Conservation (phyloP, 2,329 filamentous ascomycete species). For the Fusarium bulbicola region DNA sequence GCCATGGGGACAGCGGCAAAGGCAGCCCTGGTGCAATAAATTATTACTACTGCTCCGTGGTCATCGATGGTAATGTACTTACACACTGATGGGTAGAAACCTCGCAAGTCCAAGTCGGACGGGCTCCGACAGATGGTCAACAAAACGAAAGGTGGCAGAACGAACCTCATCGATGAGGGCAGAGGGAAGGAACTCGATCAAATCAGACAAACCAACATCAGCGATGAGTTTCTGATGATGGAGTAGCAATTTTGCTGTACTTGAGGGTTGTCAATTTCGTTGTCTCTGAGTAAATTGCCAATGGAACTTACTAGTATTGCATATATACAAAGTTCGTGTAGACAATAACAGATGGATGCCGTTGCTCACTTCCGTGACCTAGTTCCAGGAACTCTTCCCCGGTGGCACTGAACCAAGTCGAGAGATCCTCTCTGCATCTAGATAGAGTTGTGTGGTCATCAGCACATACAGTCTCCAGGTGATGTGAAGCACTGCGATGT, state of each 20-base stretch:
- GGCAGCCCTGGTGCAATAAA: background rate
- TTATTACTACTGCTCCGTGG: background rate
- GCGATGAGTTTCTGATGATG: background rate
- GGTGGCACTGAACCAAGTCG: background rate
- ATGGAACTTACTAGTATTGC: background rate
- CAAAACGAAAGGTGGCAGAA: background rate
- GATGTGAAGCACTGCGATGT: background rate
- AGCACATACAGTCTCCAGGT: background rate
- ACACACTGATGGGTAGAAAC: background rate
- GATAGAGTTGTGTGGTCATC: background rate
- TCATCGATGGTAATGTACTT: background rate
- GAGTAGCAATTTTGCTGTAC: background rate
- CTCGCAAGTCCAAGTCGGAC: background rate
- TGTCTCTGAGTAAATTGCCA: rapidly evolving
- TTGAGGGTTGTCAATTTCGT: background rate
- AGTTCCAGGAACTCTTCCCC: background rate
- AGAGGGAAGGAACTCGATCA: background rate
- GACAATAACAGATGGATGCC: background rate
- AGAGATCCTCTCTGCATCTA: background rate
- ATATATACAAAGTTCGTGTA: background rate
- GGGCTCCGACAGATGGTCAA: background rate
- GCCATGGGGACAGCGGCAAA: background rate
- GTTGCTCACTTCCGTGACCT: background rate
- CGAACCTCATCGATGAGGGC: background rate
- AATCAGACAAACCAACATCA: background rate